Base-by-base conservation (phyloP, 352 stramenopile genomes). In the Phytophthora rubi region DNA sequence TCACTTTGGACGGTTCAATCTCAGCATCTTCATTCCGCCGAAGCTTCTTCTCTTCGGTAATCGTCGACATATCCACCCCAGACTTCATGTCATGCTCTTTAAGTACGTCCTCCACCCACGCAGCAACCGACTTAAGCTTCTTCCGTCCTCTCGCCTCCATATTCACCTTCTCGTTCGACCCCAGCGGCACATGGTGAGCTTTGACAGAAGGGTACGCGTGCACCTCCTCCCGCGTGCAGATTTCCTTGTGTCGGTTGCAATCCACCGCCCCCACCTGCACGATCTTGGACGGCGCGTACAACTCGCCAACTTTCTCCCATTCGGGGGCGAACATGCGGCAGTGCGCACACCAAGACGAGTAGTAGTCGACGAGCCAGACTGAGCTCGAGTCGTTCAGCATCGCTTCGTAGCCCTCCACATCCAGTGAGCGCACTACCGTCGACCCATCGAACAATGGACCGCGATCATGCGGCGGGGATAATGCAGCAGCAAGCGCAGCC, bases 301-400 rank as follows among this genome's bases (percentile, higher is more conserved):
- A 84, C 10, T 71, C 68, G 15, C 79, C 82, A 21, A 93, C 73
- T 10, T 88, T 89, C 59, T 91, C 84, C 69, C 77, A 85, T 47
- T 88, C 77, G 6, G 86, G 84, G 47, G 84, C 84, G 52, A 93
- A 91, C 45, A 86, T 68, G 45, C 83, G 78, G 70, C 84, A 92
- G 63, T 93, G 86, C 53, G 82, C 79, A 37, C 84, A 93, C 86
- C 82, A 92, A 7, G 86, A 86, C 61, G 86, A 82, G 69, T 93
- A 93, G 54, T 92, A 93, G 62, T 93, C 84, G 12, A 93, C 78
- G 42, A 91, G 30, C 82, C 84, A 92, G 26, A 90, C 82, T 23
- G 82, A 65, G 53, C 82, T 42, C 9, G 79, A 80, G 42, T 67
- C 67, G 49, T 79, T 82, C 59, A 78, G 45, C 59, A 86, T 78